Percentiles rank a stretch among this genome's conserved stretches.
Conservation (phyloP, 139 green algal genomes). For the Chlamydomonas asymmetrica region DNA sequence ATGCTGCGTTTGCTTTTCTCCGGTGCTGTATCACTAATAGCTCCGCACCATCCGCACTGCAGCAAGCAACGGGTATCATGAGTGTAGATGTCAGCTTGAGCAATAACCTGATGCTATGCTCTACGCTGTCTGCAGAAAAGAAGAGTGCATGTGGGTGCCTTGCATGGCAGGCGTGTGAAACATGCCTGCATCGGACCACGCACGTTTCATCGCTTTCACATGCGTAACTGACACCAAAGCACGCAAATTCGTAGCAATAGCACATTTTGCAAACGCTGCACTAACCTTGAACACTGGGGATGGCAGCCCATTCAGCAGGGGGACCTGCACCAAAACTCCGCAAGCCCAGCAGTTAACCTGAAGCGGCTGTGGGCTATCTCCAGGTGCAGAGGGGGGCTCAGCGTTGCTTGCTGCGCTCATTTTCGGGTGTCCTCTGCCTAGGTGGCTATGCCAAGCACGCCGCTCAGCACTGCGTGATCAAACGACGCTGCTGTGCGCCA, state of each 20-base stretch:
- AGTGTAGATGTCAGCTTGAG: not conserved
- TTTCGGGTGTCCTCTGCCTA: no score
- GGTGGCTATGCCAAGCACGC: not conserved
- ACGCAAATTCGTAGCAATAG: no score
- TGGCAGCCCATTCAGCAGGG: not conserved
- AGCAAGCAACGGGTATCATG: not conserved
- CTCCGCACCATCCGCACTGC: constrained; percentile 37
- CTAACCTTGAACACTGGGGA: constrained; percentile 23
- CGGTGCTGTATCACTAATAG: constrained; percentile 19
- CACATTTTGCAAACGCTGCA: not conserved
- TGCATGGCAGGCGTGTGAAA: no score
- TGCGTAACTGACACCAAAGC: no score
- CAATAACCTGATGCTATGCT: no score
- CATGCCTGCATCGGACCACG: no score
- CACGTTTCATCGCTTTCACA: no score
- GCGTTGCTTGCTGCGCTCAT: no score
- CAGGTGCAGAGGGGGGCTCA: no score
- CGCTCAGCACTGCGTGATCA: not conserved
- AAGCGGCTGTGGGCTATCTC: no score
- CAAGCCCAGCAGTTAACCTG: constrained; percentile 42
- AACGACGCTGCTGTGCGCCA: not conserved
- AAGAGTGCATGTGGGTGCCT: no score
- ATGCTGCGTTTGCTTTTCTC: no score
- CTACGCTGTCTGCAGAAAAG: not conserved
- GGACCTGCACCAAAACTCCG: constrained; percentile 24